Conservation (phyloP, 2,329 filamentous ascomycete genomes). For the Aspergillus ibericus region DNA sequence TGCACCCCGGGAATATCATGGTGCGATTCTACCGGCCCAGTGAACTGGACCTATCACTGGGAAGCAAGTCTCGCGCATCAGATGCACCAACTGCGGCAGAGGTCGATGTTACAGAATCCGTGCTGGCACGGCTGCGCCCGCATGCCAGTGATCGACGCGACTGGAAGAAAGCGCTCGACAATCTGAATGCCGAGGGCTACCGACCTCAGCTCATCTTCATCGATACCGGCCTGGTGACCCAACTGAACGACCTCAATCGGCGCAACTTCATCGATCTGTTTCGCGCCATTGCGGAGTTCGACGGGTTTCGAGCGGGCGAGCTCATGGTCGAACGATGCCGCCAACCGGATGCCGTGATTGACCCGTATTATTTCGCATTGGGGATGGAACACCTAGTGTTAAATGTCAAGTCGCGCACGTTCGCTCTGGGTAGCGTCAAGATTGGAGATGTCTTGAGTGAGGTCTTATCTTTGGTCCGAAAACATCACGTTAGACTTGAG, state of each 20-base stretch:
- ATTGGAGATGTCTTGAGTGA: conserved; percentile 93
- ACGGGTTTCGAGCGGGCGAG: conserved; percentile 91
- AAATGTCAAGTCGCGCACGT: conserved; percentile 83
- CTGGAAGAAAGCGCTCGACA: conserved; percentile 72
- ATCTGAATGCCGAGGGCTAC: conserved; percentile 84
- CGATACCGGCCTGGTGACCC: conserved; percentile 91
- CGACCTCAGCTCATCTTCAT: conserved; percentile 95
- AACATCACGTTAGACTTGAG: conserved; percentile 89
- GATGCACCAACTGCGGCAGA: conserved; percentile 51
- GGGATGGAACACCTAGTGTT: conserved; percentile 97
- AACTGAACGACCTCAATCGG: conserved; percentile 83
- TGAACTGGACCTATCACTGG: conserved; percentile 64
- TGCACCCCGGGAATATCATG: conserved; percentile 99
- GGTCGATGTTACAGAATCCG: conserved; percentile 81
- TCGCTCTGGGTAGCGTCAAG: conserved; percentile 90
- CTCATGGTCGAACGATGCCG: conserved; percentile 96
- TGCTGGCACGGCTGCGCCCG: conserved; percentile 76
- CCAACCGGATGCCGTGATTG: conserved; percentile 85
- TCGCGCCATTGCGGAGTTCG: conserved; percentile 92
- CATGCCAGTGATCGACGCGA: conserved; percentile 64
- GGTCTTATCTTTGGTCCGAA: conserved; percentile 85
- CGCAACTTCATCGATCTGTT: conserved; percentile 93
- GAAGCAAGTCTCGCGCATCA: conserved; percentile 43
- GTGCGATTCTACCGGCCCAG: conserved; percentile 92
- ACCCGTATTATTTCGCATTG: conserved; percentile 85